phyloP scores from a whole-genome alignment of 2,329 filamentous ascomycete species.

The Aureobasidium subglaciale region DNA sequence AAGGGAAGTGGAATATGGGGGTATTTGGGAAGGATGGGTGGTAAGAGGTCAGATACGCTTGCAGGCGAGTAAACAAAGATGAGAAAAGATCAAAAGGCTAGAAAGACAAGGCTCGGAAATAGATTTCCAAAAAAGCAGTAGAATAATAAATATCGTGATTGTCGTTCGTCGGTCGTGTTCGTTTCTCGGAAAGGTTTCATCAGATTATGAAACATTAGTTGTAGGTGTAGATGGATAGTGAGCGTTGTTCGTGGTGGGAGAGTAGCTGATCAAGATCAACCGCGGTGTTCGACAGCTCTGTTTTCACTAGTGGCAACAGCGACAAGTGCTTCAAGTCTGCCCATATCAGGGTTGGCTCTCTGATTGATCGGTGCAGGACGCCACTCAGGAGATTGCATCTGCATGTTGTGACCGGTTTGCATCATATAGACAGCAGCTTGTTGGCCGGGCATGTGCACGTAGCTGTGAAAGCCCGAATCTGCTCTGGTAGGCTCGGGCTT shows the following conservation, averaged over 20 bases:
- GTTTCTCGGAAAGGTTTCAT: slow-evolving; percentile 1
- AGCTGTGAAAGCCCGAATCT: slow-evolving; percentile 29
- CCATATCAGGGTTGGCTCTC: slow-evolving; percentile 42
- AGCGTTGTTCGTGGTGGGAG: background rate
- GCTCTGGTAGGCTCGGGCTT: slow-evolving; percentile 26
- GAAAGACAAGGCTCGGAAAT: background rate
- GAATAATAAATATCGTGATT: background rate
- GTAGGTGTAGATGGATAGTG: background rate
- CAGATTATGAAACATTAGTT: slow-evolving; percentile 3
- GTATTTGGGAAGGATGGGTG: background rate
- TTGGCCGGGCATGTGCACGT: slow-evolving; percentile 18
- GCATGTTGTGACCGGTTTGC: slow-evolving; percentile 28
- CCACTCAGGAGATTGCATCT: slow-evolving; percentile 21
- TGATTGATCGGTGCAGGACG: slow-evolving; percentile 23
- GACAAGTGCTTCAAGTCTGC: slow-evolving; percentile 55
- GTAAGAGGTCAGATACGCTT: background rate
- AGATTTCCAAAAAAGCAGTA: background rate
- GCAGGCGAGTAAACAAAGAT: background rate
- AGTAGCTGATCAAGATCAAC: background rate
- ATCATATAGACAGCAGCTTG: slow-evolving; percentile 23
- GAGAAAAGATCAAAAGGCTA: background rate
- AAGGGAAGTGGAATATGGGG: background rate
- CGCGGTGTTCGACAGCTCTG: slow-evolving; percentile 9
- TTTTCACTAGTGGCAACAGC: slow-evolving; percentile 56
- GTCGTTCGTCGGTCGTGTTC: background rate